Evolutionary conservation across 768 basidiomycete species (phyloP), one percentile per base, ranked within the genome.

Genomic region (Trametes cubensis): DNA sequence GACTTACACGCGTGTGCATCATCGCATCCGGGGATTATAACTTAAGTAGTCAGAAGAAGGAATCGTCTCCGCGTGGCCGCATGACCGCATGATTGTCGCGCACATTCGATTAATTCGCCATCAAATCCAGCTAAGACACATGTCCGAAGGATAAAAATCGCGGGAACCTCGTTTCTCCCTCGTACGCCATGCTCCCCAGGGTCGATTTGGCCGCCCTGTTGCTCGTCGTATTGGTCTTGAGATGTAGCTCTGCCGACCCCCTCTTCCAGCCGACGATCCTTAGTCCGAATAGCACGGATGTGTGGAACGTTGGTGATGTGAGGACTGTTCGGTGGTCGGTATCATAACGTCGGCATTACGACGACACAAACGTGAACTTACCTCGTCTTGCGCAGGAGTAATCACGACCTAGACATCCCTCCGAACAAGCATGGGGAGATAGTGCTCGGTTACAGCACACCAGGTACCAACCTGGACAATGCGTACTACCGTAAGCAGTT

Each of bases 261-360:
- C 46, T 62, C 14, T 45, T 56, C 30, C 38, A 56, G 26, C 61
- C 61, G 20, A 21, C 56, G 5, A 41, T 62, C 14, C 48, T 55
- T 10, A 20, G 44, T 8, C 61, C 61, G 30, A 49, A 40, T 13
- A 47, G 56, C 18, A 40, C 55, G 10, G 30, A 56, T 8, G 61
- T 62, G 4, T 62, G 61, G 61, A 41, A 28, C 8, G 55, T 62
- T 1, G 55, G 48, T 18, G 15, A 30, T 15, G 44, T 38, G 11
- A 34, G 46, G 34, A 57, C 55, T 17, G 55, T 62, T 13, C 39
- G 39, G 2, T 62, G 61, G 61, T 56, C 39, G 4, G 54, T 34
- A 34, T 15, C 25, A 17, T 46, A 20, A 8, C 21, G 45, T 11
- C 1, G 44, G 21, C 44, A 1, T 5, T 13, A 4, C 13, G 4